Evolutionary conservation across 345 rosid species (phyloP).

Genomic region (Linum tenue): DNA sequence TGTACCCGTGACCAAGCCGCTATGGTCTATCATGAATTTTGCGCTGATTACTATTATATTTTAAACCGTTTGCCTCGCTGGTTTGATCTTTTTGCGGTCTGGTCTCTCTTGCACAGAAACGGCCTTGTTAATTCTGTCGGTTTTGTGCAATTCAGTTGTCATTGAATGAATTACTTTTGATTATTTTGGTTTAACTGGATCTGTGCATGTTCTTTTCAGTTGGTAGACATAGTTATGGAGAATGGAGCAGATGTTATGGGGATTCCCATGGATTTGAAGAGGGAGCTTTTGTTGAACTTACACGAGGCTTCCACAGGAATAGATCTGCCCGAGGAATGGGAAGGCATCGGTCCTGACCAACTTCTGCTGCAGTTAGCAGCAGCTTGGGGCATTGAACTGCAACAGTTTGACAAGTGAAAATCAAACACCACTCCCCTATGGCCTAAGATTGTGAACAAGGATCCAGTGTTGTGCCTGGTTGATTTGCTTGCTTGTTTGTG

Average conservation of each 20-base stretch:
- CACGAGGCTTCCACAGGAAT: conserved; percentile 63
- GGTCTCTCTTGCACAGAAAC: too few species aligned
- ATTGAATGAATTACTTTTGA: too few species aligned
- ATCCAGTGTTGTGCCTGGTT: not conserved
- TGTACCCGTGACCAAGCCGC: too few species aligned
- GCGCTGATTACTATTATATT: too few species aligned
- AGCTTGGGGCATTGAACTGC: conserved; percentile 79
- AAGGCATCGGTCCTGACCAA: conserved; percentile 68
- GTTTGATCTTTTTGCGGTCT: not conserved
- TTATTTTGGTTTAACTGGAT: too few species aligned
- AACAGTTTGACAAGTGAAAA: conserved; percentile 41
- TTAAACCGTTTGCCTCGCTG: not conserved
- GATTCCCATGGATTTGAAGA: conserved; percentile 74
- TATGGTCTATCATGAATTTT: too few species aligned
- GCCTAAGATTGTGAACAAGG: not conserved
- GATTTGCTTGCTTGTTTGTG: not conserved
- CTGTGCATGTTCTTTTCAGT: conserved; percentile 23
- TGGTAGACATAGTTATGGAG: conserved; percentile 69
- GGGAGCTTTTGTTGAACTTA: conserved; percentile 62
- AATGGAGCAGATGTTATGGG: conserved; percentile 61
- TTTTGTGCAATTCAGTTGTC: too few species aligned
- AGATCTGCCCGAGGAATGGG: conserved; percentile 95
- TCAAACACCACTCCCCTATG: too few species aligned
- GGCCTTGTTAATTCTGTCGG: too few species aligned
- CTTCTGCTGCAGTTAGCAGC: conserved; percentile 79